Percentiles rank a stretch among this genome's conserved stretches.
Evolutionary conservation across 352 stramenopile species (phyloP).

Genomic region (Globisporangium megalacanthum): DNA sequence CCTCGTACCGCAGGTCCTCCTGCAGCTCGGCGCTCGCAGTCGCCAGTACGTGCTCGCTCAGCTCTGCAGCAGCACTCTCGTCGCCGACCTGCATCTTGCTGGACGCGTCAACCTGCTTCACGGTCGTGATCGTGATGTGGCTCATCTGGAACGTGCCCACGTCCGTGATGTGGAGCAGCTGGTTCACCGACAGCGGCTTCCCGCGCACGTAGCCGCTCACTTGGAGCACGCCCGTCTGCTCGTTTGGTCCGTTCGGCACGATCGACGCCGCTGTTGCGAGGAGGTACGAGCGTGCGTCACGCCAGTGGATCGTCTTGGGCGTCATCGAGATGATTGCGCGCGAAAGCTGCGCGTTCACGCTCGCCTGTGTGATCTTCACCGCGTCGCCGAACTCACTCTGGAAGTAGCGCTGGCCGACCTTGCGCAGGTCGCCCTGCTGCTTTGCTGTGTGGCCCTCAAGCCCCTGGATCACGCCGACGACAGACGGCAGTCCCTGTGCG

Average conservation of each 20-base stretch:
- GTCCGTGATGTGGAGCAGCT: conserved; percentile 95
- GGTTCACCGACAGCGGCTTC: conserved; percentile 92
- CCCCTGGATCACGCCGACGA: conserved; percentile 82
- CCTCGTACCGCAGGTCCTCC: conserved; percentile 83
- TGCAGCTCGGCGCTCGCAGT: conserved; percentile 55
- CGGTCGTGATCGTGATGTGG: conserved; percentile 49
- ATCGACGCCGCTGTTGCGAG: conserved; percentile 63
- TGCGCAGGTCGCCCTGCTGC: conserved; percentile 70
- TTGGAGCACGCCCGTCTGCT: conserved; percentile 61
- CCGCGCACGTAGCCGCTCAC: conserved; percentile 96
- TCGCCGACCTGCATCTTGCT: conserved; percentile 33
- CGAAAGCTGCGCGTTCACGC: conserved; percentile 73
- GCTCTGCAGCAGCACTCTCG: conserved; percentile 16
- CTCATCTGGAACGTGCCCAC: conserved; percentile 92
- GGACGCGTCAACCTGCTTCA: conserved; percentile 35
- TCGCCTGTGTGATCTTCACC: conserved; percentile 74
- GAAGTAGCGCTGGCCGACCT: conserved; percentile 87
- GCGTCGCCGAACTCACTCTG: conserved; percentile 84
- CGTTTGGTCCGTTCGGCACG: conserved; percentile 48
- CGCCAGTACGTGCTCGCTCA: conserved; percentile 42
- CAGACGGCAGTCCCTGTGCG: conserved; percentile 88
- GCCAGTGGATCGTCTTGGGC: conserved; percentile 85
- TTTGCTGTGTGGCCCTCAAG: conserved; percentile 71
- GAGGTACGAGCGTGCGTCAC: conserved; percentile 85
- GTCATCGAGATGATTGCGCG: conserved; percentile 78